Evolutionary conservation across 2,329 filamentous ascomycete species (phyloP), one percentile per base, ranked within the genome.

Genomic region (Colletotrichum filicis): DNA sequence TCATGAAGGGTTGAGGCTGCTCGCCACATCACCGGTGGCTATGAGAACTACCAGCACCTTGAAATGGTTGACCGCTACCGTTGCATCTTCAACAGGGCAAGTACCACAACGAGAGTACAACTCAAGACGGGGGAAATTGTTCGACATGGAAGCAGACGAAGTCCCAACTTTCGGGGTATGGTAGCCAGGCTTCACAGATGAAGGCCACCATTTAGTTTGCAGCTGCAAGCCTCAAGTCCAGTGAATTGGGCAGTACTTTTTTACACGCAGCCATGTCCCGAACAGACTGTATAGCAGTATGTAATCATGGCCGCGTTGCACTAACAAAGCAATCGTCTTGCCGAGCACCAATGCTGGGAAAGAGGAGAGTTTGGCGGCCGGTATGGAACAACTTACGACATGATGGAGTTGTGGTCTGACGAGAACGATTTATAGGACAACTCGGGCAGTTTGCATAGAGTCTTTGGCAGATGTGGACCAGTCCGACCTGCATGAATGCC

Each of bases 331-430:
- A 9, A n/a, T 3, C 9, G 4, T 3, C 9, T 30, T 12, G 24
- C 7, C 11, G 52, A 12, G 6, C 16, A 42, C 1, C 30, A 5
- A 30, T 56, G 30, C 30, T 4, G 49, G 22, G 32, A 9, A 24
- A 16, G 9, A 2, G 3, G 16, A 11, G 24, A 19, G 14, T 4
- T 32, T 42, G 14, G 19, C 19, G 14, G 16, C 16, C 26, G 24
- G 46, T 22, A 14, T 30, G 11, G 19, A 24, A 66, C n/a, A 59
- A 53, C 62, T 46, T 59, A 46, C 55, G 42, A 70, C 62, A n/a
- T 42, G 22, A 11, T 14, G n/a, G 30, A 30, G 28, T 8, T 35
- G 64, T 60, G 62, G 46, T 32, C 68, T 53, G 55, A 56, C 55
- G 37, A n/a, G n/a, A 26, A 35, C 24, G 2, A 16, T 12, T 22